Evolutionary conservation across 202 grass and related monocot genomes (phyloP).

Genomic region (Carex sylvatica): DNA sequence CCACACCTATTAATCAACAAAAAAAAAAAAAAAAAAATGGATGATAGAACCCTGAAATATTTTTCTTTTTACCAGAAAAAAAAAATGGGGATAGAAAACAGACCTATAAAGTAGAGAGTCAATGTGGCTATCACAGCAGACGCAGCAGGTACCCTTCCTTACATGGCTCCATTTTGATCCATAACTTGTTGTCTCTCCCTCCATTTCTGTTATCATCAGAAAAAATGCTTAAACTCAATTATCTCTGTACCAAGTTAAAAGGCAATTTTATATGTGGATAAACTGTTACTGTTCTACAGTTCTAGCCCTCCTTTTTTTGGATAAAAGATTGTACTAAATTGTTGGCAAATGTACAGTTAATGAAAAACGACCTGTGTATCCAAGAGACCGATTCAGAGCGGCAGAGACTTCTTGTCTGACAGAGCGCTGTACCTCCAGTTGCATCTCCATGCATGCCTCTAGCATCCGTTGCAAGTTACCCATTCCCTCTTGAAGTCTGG

Average conservation of each 20-base stretch:
- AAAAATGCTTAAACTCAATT: neutral
- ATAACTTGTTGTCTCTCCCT: constrained; percentile 30
- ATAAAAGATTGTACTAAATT: neutral
- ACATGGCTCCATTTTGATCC: constrained; percentile 61
- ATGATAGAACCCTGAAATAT: neutral
- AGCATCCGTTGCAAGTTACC: constrained; percentile 63
- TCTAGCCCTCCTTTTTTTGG: neutral
- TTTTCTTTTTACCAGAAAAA: neutral
- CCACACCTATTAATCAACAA: constrained; percentile 54
- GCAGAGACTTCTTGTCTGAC: constrained; percentile 80
- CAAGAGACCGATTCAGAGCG: constrained; percentile 54
- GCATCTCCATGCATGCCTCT: constrained; percentile 90
- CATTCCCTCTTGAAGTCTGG: constrained; percentile 64
- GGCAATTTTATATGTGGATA: neutral
- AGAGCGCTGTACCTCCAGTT: constrained; percentile 76
- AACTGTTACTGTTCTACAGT: neutral
- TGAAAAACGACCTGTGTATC: constrained; percentile 31
- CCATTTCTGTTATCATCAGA: constrained; percentile 15
- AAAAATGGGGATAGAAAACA: neutral
- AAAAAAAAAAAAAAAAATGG: neutral
- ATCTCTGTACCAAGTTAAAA: neutral
- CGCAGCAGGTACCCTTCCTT: constrained; percentile 78
- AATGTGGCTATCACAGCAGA: constrained; percentile 84
- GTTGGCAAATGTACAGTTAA: neutral
- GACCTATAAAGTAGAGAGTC: constrained; percentile 93